Evolutionary conservation across 805 yeast species (phyloP).

Genomic region (Metschnikowia gruessii): DNA sequence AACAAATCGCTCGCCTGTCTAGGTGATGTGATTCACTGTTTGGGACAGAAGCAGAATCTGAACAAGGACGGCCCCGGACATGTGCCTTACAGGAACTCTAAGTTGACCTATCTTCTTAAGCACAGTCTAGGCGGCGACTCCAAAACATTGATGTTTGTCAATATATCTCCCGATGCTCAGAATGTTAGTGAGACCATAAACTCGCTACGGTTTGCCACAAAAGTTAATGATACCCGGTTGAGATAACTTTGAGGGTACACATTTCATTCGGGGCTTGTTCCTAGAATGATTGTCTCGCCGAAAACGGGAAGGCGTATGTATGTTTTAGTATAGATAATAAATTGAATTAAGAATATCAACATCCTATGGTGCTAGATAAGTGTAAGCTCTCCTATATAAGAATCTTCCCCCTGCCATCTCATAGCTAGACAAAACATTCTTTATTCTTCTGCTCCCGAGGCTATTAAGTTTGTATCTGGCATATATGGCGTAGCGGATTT

Average conservation of each 20-base stretch:
- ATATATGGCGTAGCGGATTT: constrained; percentile 27
- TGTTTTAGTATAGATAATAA: no score
- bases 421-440: no score
- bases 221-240: constrained; percentile 56
- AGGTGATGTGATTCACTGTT: constrained; percentile 83
- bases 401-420: no score
- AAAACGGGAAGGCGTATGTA: no score
- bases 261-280: no score
- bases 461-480: constrained; percentile 31
- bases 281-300: no score
- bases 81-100: constrained; percentile 68
- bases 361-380: no score
- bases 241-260: neutral
- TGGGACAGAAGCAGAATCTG: constrained; percentile 43
- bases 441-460: constrained; percentile 13
- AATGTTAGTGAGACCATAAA: constrained; percentile 78
- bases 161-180: constrained; percentile 62
- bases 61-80: constrained; percentile 30
- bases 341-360: neutral
- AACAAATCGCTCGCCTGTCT: constrained; percentile 83
- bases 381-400: no score
- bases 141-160: constrained; percentile 91
- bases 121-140: constrained; percentile 82
- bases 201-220: constrained; percentile 85
- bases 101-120: constrained; percentile 78